Evolutionary conservation across 805 yeast species (phyloP).

Genomic region (Pichia phayaonensis): DNA sequence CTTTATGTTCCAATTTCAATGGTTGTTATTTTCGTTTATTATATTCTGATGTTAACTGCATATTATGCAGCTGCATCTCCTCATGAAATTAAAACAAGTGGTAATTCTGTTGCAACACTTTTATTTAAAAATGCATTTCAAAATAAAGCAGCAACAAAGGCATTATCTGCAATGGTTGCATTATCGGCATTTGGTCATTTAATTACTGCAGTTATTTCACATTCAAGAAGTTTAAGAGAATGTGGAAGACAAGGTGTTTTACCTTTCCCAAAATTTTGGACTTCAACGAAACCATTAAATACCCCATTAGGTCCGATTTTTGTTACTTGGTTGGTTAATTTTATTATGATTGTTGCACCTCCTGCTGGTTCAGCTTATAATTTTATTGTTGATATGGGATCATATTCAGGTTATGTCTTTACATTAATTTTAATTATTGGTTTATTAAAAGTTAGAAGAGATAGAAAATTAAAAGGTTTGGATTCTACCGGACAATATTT

Average conservation of each 20-base stretch:
- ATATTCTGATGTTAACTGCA: conserved; percentile 71
- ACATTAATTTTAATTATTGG: conserved; percentile 60
- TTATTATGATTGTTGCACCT: conserved; percentile 67
- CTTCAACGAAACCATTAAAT: conserved; percentile 62
- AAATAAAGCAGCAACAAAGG: conserved; percentile 45
- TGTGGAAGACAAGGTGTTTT: conserved; percentile 76
- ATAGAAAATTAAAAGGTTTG: conserved; percentile 29
- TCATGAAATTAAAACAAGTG: conserved; percentile 51
- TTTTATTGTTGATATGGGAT: conserved; percentile 68
- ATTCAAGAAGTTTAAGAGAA: conserved; percentile 74
- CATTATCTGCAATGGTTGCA: conserved; percentile 74
- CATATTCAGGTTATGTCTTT: conserved; percentile 62
- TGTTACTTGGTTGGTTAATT: conserved; percentile 71
- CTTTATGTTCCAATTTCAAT: conserved; percentile 73
- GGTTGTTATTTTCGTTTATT: conserved; percentile 50
- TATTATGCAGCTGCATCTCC: conserved; percentile 68
- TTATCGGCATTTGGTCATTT: conserved; percentile 78
- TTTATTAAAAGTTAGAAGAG: conserved; percentile 37
- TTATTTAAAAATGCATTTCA: conserved; percentile 72
- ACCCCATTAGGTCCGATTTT: conserved; percentile 68
- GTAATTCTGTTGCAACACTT: conserved; percentile 66
- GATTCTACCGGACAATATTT: conserved; percentile 29
- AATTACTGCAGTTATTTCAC: conserved; percentile 70
- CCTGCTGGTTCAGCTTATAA: conserved; percentile 88
- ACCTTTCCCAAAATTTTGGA: conserved; percentile 67